Conservation (phyloP, 352 stramenopile species). For the Phytophthora sp. region DNA sequence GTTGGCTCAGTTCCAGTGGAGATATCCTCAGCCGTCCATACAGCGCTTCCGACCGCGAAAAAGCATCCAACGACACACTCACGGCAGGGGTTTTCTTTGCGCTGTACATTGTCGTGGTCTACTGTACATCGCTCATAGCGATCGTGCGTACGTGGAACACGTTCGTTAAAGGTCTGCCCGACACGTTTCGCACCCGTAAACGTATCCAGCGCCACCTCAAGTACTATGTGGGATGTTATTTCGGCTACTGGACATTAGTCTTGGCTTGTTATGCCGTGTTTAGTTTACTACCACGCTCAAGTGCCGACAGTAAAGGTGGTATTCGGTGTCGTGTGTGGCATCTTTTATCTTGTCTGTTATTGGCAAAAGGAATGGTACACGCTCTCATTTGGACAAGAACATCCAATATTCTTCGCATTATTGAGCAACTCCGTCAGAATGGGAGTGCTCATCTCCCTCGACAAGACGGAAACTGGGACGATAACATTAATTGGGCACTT, state of each 20-base stretch:
- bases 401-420: slow-evolving; percentile 80
- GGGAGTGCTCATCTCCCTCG: slow-evolving; percentile 64
- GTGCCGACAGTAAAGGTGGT: slow-evolving; percentile 25
- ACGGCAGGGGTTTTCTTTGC: slow-evolving; percentile 81
- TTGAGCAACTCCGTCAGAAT: slow-evolving; percentile 69
- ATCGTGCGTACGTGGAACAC: slow-evolving; percentile 84
- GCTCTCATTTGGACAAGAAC: slow-evolving; percentile 85
- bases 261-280: slow-evolving; percentile 74
- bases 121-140: slow-evolving; percentile 78
- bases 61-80: slow-evolving; percentile 45
- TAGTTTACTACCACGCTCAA: slow-evolving; percentile 51
- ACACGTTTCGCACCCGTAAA: slow-evolving; percentile 78
- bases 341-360: slow-evolving; percentile 68
- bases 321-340: slow-evolving; percentile 77
- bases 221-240: slow-evolving; percentile 90
- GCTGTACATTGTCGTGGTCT: slow-evolving; percentile 83
- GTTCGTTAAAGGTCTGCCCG: slow-evolving; percentile 72
- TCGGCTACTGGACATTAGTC: slow-evolving; percentile 85
- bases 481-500: slow-evolving; percentile 89
- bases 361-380: slow-evolving; percentile 84
- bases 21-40: slow-evolving; percentile 40
- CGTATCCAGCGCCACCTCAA: slow-evolving; percentile 85
- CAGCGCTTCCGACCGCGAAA: not conserved
- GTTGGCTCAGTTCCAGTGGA: slow-evolving; percentile 71
- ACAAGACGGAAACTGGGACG: slow-evolving; percentile 47